These are phyloP conservation scores for Anethum foeniculum DNA, from an alignment of 140 eudicot species.

Conservation along the genomic window DNA sequence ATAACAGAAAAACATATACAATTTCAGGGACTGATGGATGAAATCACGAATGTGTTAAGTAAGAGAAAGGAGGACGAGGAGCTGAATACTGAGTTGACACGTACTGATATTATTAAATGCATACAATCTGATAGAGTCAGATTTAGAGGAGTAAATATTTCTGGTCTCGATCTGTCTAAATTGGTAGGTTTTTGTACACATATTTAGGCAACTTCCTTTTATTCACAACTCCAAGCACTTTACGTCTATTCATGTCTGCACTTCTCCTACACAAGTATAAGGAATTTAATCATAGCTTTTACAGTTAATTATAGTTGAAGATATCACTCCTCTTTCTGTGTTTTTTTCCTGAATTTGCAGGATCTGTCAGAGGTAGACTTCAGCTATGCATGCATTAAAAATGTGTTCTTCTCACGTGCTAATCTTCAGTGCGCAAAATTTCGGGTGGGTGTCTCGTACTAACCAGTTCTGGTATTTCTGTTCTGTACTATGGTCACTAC, in stretches of 20 bases:
- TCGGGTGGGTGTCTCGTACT: conserved; percentile 38
- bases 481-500: not conserved
- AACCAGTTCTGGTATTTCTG: not conserved
- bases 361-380: conserved; percentile 90
- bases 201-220: not conserved
- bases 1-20: not conserved
- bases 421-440: conserved; percentile 95
- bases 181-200: conserved; percentile 38
- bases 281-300: not conserved
- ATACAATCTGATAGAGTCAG: conserved; percentile 81
- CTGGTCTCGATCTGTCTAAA: conserved; percentile 93
- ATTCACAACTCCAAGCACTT: not conserved
- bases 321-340: not conserved
- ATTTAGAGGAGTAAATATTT: conserved; percentile 85
- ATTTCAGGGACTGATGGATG: conserved; percentile 71
- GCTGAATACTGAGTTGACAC: conserved; percentile 67
- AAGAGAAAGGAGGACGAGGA: conserved; percentile 69
- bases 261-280: not conserved
- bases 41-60: conserved; percentile 39
- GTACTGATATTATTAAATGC: conserved; percentile 82
- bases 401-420: conserved; percentile 93
- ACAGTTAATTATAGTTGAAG: not conserved
- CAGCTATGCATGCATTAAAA: conserved; percentile 77
- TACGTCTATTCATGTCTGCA: not conserved
- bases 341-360: conserved; percentile 32